Base-by-base conservation (phyloP, 768 basidiomycete species). In the Xerocomellus intermedius region DNA sequence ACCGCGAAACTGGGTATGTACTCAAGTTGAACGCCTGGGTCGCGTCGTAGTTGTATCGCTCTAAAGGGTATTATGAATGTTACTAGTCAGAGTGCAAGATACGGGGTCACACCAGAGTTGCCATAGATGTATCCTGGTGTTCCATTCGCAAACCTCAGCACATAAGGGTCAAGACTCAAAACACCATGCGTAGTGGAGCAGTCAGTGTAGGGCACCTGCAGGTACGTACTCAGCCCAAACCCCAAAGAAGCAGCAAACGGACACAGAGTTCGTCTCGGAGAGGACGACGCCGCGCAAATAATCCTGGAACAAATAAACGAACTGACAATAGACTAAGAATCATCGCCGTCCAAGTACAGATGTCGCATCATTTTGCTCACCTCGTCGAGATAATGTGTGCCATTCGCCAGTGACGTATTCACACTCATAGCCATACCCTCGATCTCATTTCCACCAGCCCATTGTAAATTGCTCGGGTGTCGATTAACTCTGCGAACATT, bases 161-260 rank as follows among this genome's bases (percentile, higher is more conserved):
- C 67, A 49, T 82, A 82, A 8, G 82, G 83, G 47, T 84, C 78
- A 14, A 84, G 69, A 54, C 77, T 81, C n/a, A 85, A 65, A 16
- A 82, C 78, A 10, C 83, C 82, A 14, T 73, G 72, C 0, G 82
- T 85, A 5, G 82, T 84, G 0, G 82, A 84, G 54, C 82, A 83
- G 59, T 81, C 82, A 0, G 82, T 83, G 55, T 84, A 85, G 9
- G 82, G 72, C 4, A 84, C 77, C 80, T 82, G 47, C 3, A 26
- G 8, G 24, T 1, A 35, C 13, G 32, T 50, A 5, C 22, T 50
- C 2, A 39, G 28, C 10, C 8, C 28, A 17, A 30, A 13, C 10
- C 4, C 32, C 4, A 4, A 30, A 42, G 42, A 37, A 28, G 50
- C 13, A 30, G 5, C 6, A 42, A 42, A 19, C 1, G 60, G 72